Evolutionary conservation across 169 alveolate species (phyloP).

Genomic region (Plasmodium knowlesi): DNA sequence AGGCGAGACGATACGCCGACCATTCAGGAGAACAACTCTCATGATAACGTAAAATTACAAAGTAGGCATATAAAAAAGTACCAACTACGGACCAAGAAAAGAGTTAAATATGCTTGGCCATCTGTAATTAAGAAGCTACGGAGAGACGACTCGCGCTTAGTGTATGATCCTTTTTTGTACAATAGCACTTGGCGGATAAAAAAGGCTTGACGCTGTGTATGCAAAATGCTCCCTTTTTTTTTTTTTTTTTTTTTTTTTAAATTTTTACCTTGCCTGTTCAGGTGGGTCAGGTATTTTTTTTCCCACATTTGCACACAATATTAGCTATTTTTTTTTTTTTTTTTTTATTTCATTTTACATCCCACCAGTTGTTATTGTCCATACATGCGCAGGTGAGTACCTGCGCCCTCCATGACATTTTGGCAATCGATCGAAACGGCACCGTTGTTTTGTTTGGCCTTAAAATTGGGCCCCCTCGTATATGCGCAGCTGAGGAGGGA

Average conservation of each 20-base stretch:
- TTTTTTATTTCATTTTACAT: too few species aligned
- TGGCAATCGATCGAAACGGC: neutral
- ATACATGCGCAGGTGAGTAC: neutral
- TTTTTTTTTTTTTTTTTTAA: neutral
- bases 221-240: neutral
- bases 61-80: constrained; percentile 30
- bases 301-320: too few species aligned
- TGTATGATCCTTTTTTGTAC: constrained; percentile 62
- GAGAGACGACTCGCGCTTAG: constrained; percentile 49
- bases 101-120: constrained; percentile 43
- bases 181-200: constrained; percentile 64
- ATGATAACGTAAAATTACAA: neutral
- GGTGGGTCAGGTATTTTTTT: too few species aligned
- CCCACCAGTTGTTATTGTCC: neutral
- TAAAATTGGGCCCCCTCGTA: neutral
- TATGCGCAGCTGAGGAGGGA: neutral
- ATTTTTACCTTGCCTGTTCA: too few species aligned
- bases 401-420: neutral
- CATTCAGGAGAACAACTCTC: neutral
- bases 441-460: neutral
- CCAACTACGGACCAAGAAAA: constrained; percentile 44
- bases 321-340: too few species aligned
- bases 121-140: constrained; percentile 58
- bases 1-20: neutral
- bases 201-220: neutral